phyloP scores from a whole-genome alignment of 805 yeast species.

The Starmerella gropengiesseri region DNA sequence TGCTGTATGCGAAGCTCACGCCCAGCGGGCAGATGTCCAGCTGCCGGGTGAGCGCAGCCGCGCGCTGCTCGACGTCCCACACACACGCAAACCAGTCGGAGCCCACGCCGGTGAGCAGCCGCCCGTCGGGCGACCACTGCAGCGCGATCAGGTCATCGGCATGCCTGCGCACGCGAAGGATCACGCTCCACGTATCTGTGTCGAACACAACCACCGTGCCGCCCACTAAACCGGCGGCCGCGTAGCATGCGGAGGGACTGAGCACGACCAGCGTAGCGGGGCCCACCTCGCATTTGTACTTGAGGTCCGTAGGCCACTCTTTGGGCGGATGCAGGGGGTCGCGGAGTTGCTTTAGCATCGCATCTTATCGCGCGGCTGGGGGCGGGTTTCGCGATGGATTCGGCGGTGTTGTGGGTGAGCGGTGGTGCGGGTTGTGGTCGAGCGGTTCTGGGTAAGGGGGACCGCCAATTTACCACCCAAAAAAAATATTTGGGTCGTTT shows the following conservation, averaged over 20 bases:
- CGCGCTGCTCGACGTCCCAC: slow-evolving; percentile 10
- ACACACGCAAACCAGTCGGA: slow-evolving; percentile 17
- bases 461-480: no score
- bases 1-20: slow-evolving; percentile 7
- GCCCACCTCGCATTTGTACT: slow-evolving; percentile 12
- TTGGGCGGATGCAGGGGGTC: slow-evolving; percentile 13
- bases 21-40: slow-evolving; percentile 10
- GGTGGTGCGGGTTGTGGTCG: no score
- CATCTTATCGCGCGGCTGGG: not conserved
- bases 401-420: no score
- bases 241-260: slow-evolving; percentile 14
- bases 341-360: slow-evolving; percentile 17
- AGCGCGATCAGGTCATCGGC: slow-evolving; percentile 6
- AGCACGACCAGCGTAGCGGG: slow-evolving; percentile 8
- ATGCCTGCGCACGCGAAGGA: slow-evolving; percentile 11
- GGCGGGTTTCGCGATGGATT: no score
- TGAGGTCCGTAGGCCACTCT: slow-evolving; percentile 18
- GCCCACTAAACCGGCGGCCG: slow-evolving; percentile 13
- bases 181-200: slow-evolving; percentile 12
- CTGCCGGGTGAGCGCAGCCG: slow-evolving; percentile 1
- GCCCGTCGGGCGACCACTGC: slow-evolving; percentile 15
- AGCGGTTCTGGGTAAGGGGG: no score
- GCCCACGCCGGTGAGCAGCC: slow-evolving; percentile 13
- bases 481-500: no score
- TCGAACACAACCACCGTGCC: slow-evolving; percentile 18